These are phyloP conservation scores for Stagonosporopsis rhizophila DNA, from an alignment of 2,329 filamentous ascomycete genomes.

Conservation along the genomic window DNA sequence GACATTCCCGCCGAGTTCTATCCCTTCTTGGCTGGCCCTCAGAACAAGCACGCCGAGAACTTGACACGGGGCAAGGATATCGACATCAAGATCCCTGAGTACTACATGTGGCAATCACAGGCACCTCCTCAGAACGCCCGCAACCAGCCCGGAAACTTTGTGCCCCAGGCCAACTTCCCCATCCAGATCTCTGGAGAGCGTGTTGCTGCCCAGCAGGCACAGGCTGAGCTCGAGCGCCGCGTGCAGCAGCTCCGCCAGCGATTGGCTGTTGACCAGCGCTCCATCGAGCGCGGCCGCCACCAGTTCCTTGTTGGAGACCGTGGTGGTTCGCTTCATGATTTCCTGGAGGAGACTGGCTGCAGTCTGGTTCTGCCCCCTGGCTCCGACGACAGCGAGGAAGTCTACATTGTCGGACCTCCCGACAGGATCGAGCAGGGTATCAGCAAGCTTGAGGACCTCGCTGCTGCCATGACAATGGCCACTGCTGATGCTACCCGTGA, in stretches of 20 bases:
- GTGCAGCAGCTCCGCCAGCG: conserved; percentile 78
- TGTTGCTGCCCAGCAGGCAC: conserved; percentile 77
- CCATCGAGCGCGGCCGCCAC: conserved; percentile 85
- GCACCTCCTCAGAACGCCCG: conserved; percentile 69
- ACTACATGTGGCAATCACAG: conserved; percentile 74
- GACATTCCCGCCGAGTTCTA: conserved; percentile 91
- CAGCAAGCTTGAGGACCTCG: conserved; percentile 86
- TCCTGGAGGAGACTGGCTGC: conserved; percentile 90
- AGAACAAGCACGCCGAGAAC: conserved; percentile 70
- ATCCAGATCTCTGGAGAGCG: conserved; percentile 91
- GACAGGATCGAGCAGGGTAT: conserved; percentile 76
- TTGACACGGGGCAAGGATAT: conserved; percentile 78
- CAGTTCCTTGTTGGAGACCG: conserved; percentile 93
- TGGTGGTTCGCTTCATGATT: conserved; percentile 80
- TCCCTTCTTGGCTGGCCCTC: conserved; percentile 87
- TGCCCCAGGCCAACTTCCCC: conserved; percentile 73
- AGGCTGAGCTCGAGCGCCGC: conserved; percentile 79
- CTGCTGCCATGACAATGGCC: conserved; percentile 83
- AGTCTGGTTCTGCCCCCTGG: conserved; percentile 80
- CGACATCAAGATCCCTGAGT: conserved; percentile 81
- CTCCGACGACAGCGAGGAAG: conserved; percentile 78
- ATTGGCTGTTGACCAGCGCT: conserved; percentile 77
- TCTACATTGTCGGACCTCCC: conserved; percentile 83
- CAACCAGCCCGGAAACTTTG: conserved; percentile 73
- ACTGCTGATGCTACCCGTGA: conserved; percentile 83